Evolutionary conservation across 306 rosid genomes (phyloP), one percentile per base, ranked within the genome.

Genomic region (Sophora flavescens): DNA sequence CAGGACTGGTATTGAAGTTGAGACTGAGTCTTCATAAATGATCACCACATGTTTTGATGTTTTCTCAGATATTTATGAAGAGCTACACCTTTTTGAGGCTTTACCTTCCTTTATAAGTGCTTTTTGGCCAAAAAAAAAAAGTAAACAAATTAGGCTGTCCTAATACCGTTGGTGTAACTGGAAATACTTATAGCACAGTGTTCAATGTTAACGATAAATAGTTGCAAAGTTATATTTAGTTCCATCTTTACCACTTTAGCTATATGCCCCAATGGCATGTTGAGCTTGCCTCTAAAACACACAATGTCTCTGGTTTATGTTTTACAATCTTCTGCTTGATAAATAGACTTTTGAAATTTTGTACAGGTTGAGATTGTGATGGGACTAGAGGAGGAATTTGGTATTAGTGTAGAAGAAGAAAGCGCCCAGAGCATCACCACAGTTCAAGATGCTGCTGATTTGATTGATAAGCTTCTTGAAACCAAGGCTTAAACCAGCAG

Each of bases 341-440:
- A 22, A 22, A 22, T 52, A 60, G 26, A 47, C 28, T 47, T 65
- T 64, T 18, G 50, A n/a, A 53, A 73, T 13, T 68, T 63, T 33
- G 22, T 79, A 57, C 76, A 95, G 97, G 99, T 95, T 66, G 97
- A 95, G 90, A 95, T 95, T 82, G 98, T 92, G 87, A 92, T 92
- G 98, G 97, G 99, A 59, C 93, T 95, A 36, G 98, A 95, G 83
- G 99, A 95, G 86, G 92, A 78, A 15, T 95, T 92, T 30, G 90
- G 89, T 3, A 95, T 94, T 9, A 82, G 86, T 56, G 88, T 54
- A 88, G 81, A 86, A 84, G 98, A 94, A 84, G 97, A 94, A 57
- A 91, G 89, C n/a, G 97, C 98, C 13, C 97, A 91, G 88, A 70
- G n/a, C 74, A 94, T 91, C 67, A 82, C 90, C 70, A 95, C 98